Evolutionary conservation across 2,329 filamentous ascomycete species (phyloP).

Genomic region (Penicillium brasilianum): DNA sequence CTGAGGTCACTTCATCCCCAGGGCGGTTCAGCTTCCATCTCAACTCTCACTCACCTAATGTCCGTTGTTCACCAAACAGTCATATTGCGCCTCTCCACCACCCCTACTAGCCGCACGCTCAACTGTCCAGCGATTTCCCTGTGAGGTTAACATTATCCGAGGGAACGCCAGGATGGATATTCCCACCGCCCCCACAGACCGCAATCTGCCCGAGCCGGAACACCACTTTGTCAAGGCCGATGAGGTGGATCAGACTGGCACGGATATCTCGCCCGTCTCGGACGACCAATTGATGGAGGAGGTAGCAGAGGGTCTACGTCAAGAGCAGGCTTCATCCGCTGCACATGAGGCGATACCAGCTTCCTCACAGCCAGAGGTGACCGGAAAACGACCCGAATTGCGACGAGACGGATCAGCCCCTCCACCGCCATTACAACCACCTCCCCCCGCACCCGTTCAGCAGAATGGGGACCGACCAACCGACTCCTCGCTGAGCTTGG

Average conservation of each 20-base stretch:
- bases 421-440: slow-evolving; percentile 52
- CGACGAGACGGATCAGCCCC: slow-evolving; percentile 44
- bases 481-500: slow-evolving; percentile 77
- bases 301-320: slow-evolving; percentile 45
- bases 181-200: slow-evolving; percentile 27
- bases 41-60: slow-evolving; percentile 10
- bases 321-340: slow-evolving; percentile 38
- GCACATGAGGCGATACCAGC: slow-evolving; percentile 15
- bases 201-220: slow-evolving; percentile 38
- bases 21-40: background rate
- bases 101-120: slow-evolving; percentile 7
- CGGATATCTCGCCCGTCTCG: slow-evolving; percentile 52
- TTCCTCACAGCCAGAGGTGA: slow-evolving; percentile 24
- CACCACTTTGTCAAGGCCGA: slow-evolving; percentile 55
- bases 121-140: slow-evolving; percentile 8
- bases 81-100: slow-evolving; percentile 8
- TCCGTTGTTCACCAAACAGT: slow-evolving; percentile 3
- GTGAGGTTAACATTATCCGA: slow-evolving; percentile 5
- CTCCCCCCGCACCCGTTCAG: slow-evolving; percentile 52
- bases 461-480: slow-evolving; percentile 47
- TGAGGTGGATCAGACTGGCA: slow-evolving; percentile 55
- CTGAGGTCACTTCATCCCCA: background rate
- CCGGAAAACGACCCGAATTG: slow-evolving; percentile 41
- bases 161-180: slow-evolving; percentile 34
- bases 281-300: slow-evolving; percentile 51